Evolutionary conservation across 2,329 filamentous ascomycete genomes (phyloP).

Genomic region (Microcera coccophila): DNA sequence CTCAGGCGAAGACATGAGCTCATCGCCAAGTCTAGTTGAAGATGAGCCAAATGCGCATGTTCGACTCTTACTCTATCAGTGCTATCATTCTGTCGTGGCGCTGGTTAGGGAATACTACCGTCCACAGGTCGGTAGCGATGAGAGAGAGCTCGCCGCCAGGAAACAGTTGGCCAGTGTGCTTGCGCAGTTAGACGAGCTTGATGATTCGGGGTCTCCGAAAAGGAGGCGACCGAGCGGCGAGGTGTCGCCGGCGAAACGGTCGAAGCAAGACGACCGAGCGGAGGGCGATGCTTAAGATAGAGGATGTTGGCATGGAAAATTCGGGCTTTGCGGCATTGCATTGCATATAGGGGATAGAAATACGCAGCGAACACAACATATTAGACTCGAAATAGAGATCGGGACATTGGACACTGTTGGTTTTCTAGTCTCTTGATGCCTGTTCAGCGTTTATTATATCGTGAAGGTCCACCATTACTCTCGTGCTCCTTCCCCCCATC

Average conservation of each 20-base stretch:
- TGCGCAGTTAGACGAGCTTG: slow-evolving; percentile 41
- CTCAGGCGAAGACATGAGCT: slow-evolving; percentile 7
- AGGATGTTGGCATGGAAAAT: background rate
- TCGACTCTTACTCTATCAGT: slow-evolving; percentile 54
- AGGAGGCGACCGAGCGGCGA: slow-evolving; percentile 38
- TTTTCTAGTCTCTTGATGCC: background rate
- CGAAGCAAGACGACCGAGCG: slow-evolving; percentile 29
- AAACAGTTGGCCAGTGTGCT: slow-evolving; percentile 48
- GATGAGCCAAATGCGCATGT: slow-evolving; percentile 41
- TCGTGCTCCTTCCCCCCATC: slow-evolving; percentile 16
- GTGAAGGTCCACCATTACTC: slow-evolving; percentile 2
- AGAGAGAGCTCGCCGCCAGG: slow-evolving; percentile 50
- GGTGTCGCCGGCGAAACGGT: slow-evolving; percentile 43
- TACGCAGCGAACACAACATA: slow-evolving; percentile 5
- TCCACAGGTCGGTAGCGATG: slow-evolving; percentile 44
- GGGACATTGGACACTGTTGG: too few relatives aligned
- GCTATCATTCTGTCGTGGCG: slow-evolving; percentile 51
- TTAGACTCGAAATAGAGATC: too few relatives aligned
- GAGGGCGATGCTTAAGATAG: slow-evolving; percentile 7
- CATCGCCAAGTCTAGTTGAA: slow-evolving; percentile 35
- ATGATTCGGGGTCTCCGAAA: slow-evolving; percentile 27
- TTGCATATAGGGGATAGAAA: slow-evolving; percentile 1
- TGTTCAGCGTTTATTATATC: slow-evolving; percentile 10
- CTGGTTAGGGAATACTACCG: slow-evolving; percentile 56
- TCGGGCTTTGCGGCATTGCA: too few relatives aligned